Conservation (phyloP, 1,284 basidiomycete species). For the Ceratobasidium sp. region DNA sequence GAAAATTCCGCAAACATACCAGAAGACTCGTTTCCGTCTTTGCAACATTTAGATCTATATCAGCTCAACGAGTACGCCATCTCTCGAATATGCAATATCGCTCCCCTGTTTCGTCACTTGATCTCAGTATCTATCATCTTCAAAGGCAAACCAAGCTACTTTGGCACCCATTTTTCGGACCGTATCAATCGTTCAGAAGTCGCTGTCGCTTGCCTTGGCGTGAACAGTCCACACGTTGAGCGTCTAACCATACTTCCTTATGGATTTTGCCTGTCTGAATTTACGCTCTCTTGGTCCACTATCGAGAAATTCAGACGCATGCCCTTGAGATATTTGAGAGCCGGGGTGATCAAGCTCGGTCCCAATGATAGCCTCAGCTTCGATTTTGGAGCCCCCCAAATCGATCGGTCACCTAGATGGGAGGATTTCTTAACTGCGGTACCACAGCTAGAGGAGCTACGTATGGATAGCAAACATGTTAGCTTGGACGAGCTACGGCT, state of each 20-base stretch:
- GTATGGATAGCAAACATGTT: not conserved
- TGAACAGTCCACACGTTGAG: not conserved
- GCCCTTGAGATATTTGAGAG: not conserved
- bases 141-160: no score
- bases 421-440: not conserved
- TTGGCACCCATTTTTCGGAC: not conserved
- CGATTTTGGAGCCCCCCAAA: not conserved
- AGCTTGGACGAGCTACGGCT: not conserved
- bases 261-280: not conserved
- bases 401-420: not conserved
- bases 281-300: not conserved
- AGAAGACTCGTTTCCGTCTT: not conserved
- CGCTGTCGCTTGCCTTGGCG: not conserved
- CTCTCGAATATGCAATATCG: not conserved
- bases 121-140: not conserved
- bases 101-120: not conserved
- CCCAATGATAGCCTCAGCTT: not conserved
- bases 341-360: not conserved
- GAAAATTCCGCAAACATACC: not conserved
- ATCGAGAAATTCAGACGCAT: no score
- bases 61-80: not conserved
- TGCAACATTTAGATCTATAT: no score
- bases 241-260: not conserved
- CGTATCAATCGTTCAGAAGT: not conserved
- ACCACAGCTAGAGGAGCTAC: not conserved